Evolutionary conservation across 768 basidiomycete species (phyloP), one percentile per base, ranked within the genome.

Genomic region (Clavulina sp.): DNA sequence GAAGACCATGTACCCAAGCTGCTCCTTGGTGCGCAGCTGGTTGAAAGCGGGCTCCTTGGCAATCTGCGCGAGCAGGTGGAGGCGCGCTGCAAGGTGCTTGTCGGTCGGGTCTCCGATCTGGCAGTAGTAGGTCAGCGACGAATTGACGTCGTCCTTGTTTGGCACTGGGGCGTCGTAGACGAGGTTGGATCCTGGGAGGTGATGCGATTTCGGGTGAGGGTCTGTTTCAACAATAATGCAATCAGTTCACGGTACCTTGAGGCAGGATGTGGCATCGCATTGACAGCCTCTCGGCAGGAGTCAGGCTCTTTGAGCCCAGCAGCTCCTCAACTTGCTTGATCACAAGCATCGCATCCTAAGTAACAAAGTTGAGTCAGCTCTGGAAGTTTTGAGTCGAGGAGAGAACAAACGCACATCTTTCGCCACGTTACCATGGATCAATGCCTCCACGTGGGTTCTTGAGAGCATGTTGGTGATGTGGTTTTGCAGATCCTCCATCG

Each of bases 41-140:
- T 93, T 80, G 66, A 97, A 99, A 6, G 84, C 76, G 1, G 92
- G 93, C 59, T 99, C 95, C n/a, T 74, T 70, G 33, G 92, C 71
- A 52, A 97, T 83, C 58, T 92, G 87, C 0, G 73, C 73, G 23
- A 96, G 76, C 13, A 99, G 72, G 2, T 77, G 67, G 23, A 80
- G 72, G 1, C 72, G 70, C 24, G 84, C 79, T 3, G 91, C 79
- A 7, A 76, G 66, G 13, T 19, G 64, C 71, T 43, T 76, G 60
- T 91, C 77, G 4, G 69, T 68, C 30, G 78, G 62, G 34, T 78
- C 70, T 7, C 92, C 92, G 54, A 84, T 71, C 60, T 87, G 80
- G 52, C 84, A 66, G 63, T 83, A 89, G 67, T 95, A 96, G 2
- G 83, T 80, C 49, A 97, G 61, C 1, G 82, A 75, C 4, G 83